Percentiles rank a stretch among this genome's conserved stretches.
These are phyloP conservation scores for Symbiotaphrina buchneri DNA, from an alignment of 495 filamentous ascomycete species.

Conservation along the genomic window DNA sequence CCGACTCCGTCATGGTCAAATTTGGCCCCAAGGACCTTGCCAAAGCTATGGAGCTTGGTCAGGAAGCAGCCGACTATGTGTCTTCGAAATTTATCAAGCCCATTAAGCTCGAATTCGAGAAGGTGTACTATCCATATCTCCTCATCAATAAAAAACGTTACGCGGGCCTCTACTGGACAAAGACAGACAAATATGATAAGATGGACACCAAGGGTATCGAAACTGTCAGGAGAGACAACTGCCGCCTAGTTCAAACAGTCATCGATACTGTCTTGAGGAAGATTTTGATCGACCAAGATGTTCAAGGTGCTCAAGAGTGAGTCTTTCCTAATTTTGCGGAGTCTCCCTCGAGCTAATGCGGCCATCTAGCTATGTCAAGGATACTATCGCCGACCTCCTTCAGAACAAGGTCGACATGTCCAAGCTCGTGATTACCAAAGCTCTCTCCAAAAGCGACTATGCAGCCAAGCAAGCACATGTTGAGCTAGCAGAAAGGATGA, in stretches of 20 bases:
- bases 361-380: constrained; percentile 65
- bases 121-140: constrained; percentile 96
- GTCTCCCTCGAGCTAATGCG: background rate
- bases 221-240: constrained; percentile 93
- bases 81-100: constrained; percentile 82
- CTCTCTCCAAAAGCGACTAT: constrained; percentile 67
- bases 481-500: constrained; percentile 85
- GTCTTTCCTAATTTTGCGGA: constrained; percentile 10
- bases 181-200: constrained; percentile 86
- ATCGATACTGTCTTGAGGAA: constrained; percentile 93
- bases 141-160: constrained; percentile 99
- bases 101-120: constrained; percentile 98
- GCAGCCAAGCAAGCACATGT: constrained; percentile 83
- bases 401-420: constrained; percentile 99
- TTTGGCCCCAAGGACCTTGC: constrained; percentile 72
- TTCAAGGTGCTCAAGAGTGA: constrained; percentile 82
- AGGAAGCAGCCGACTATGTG: constrained; percentile 73
- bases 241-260: constrained; percentile 80
- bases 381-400: constrained; percentile 82
- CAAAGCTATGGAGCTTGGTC: constrained; percentile 80
- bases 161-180: constrained; percentile 92
- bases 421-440: constrained; percentile 97
- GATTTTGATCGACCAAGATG: constrained; percentile 82
- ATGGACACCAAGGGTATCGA: constrained; percentile 99
- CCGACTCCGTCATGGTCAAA: constrained; percentile 99